Evolutionary conservation across 1,284 basidiomycete genomes (phyloP), one percentile per base, ranked within the genome.

Genomic region (Amylostereum chailletii): DNA sequence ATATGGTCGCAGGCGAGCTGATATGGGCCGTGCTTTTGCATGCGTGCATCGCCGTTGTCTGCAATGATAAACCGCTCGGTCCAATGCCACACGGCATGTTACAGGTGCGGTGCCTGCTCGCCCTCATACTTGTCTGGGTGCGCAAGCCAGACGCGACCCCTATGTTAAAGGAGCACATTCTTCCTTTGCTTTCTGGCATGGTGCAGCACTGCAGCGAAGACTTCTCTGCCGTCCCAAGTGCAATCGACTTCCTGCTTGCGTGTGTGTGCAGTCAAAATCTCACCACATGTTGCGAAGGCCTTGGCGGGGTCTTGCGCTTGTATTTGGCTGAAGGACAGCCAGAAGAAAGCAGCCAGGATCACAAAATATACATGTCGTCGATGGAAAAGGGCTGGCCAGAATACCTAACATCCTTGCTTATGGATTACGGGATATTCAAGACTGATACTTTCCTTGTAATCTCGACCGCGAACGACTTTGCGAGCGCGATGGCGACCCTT

Each of bases 21-120:
- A 65, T 66, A n/a, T 69, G 81, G 38, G 66, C 70, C 4, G 74
- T 70, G 1, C 62, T 85, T 34, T 68, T 74, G 0, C 81, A 84
- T 57, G 69, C 74, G n/a, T 58, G 79, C 26, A 64, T 63, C 1
- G 65, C 72, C 4, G 71, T 74, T n/a, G 56, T 75, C 38, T 65
- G 67, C n/a, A 67, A 65, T 26, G 67, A 68, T 4, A 62, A 74
- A 8, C 56, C 65, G 0, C 63, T 66, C 0, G 60, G 70, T 39
- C 57, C 62, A 0, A 62, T 67, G 32, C 57, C 70, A 32, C 55
- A 76, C 47, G 66, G 65, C 31, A 58, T 64, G 0, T 57, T 81
- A 32, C 71, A 80, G 53, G 63, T 81, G 39, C 63, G 68, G 2
- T 63, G 56, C 2, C 64, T 81, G 32, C 54, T 83, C 3, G 66